These are phyloP conservation scores for Sporothrix euskadiensis DNA, from an alignment of 2,329 filamentous ascomycete genomes.

Conservation along the genomic window DNA sequence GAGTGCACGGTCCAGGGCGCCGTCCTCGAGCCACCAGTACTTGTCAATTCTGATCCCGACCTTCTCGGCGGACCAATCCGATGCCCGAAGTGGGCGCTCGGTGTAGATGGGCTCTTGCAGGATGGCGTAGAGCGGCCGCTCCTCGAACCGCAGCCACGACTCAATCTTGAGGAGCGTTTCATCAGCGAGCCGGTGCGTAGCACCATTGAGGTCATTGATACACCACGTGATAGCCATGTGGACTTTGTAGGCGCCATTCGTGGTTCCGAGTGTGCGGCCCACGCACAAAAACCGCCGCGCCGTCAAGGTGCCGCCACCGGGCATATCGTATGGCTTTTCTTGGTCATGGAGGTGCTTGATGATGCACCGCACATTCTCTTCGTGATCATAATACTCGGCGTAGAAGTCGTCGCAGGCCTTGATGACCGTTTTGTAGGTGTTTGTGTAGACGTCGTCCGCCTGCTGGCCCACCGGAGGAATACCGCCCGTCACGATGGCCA, in stretches of 20 bases:
- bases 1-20: not conserved
- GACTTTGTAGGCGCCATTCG: conserved; percentile 24
- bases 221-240: conserved; percentile 9
- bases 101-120: conserved; percentile 35
- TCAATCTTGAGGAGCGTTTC: conserved; percentile 19
- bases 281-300: conserved; percentile 31
- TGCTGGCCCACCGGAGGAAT: conserved; percentile 62
- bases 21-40: conserved; percentile 31
- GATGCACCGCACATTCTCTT: conserved; percentile 36
- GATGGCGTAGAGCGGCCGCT: conserved; percentile 34
- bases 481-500: conserved; percentile 67
- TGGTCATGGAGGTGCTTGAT: conserved; percentile 2
- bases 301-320: conserved; percentile 26
- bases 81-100: not conserved
- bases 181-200: not conserved
- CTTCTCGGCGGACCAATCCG: conserved; percentile 31
- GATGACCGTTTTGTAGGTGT: conserved; percentile 58
- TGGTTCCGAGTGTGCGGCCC: conserved; percentile 32
- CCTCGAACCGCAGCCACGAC: conserved; percentile 31
- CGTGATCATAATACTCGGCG: conserved; percentile 64
- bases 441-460: conserved; percentile 63
- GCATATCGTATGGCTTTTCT: conserved; percentile 4
- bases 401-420: conserved; percentile 66
- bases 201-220: not conserved
- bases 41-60: conserved; percentile 2